phyloP scores from a whole-genome alignment of 1,284 basidiomycete genomes.

The Mycocalia duriaeana region DNA sequence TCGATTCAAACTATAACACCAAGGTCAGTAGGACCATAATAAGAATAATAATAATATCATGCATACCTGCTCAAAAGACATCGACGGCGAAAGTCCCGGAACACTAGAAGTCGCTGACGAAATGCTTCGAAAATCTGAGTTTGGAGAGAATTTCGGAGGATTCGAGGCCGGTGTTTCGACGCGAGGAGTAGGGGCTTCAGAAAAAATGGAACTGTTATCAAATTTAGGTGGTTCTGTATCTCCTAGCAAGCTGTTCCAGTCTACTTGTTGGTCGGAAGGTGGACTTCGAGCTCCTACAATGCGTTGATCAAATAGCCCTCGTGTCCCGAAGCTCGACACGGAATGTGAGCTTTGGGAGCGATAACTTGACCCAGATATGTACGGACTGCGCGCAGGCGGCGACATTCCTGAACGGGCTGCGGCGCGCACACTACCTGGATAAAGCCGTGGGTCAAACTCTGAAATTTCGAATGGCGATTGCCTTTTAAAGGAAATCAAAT shows the following conservation, averaged over 20 bases:
- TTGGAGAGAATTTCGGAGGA: background rate
- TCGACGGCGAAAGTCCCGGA: background rate
- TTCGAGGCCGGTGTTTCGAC: slow-evolving; percentile 5
- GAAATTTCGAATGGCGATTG: too few species aligned
- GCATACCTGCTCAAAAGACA: background rate
- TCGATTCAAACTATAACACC: background rate
- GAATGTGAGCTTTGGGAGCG: background rate
- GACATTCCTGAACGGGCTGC: slow-evolving; percentile 8
- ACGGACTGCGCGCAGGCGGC: background rate
- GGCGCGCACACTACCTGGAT: slow-evolving; percentile 22
- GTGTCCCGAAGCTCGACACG: background rate
- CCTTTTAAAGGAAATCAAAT: too few species aligned
- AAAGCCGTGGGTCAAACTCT: slow-evolving; percentile 21
- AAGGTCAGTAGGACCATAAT: background rate
- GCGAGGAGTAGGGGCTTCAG: slow-evolving; percentile 11
- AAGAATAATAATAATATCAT: background rate
- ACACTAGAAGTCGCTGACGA: background rate
- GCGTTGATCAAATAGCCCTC: background rate
- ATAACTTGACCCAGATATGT: background rate
- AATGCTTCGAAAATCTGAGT: background rate
- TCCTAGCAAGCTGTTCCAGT: background rate
- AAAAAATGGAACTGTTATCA: slow-evolving; percentile 6
- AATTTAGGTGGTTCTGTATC: background rate
- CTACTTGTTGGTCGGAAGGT: background rate
- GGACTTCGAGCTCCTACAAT: background rate